Percentiles rank a stretch among this genome's conserved stretches.
Conservation (phyloP, 2,329 filamentous ascomycete genomes). For the Fusarium foetens region DNA sequence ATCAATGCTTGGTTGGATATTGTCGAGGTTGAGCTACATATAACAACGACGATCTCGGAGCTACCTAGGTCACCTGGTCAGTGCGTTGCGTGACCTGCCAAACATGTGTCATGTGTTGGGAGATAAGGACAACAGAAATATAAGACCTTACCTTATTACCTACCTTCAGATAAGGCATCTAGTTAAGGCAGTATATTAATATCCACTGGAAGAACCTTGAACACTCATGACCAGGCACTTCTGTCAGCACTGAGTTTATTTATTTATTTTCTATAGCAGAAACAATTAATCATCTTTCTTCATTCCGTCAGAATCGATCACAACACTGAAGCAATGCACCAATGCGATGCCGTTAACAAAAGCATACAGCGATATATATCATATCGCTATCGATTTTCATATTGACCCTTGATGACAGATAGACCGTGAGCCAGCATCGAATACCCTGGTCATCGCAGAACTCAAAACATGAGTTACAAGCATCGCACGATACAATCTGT, state of each 20-base stretch:
- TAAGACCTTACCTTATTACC: not conserved
- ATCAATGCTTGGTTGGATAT: constrained; percentile 10
- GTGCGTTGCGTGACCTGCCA: constrained; percentile 16
- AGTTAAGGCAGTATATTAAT: not conserved
- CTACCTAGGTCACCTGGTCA: constrained; percentile 32
- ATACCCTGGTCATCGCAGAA: not conserved
- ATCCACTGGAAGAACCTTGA: not conserved
- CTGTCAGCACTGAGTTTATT: not conserved
- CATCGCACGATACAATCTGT: not conserved
- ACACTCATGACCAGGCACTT: no score
- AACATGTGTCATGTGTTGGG: constrained; percentile 3
- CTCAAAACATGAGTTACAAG: not conserved
- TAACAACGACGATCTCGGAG: constrained; percentile 27
- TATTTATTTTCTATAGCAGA: not conserved
- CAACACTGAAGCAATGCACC: not conserved
- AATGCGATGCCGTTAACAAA: not conserved
- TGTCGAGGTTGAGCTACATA: constrained; percentile 12
- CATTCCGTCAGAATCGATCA: not conserved
- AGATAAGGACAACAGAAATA: not conserved
- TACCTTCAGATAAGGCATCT: not conserved
- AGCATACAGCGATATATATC: not conserved
- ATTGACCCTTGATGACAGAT: not conserved
- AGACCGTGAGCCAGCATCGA: not conserved
- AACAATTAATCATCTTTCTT: not conserved
- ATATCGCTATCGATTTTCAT: not conserved